A percentile compares a stretch with the other conserved stretches of the same genome.
These are phyloP conservation scores for Crithidia bombi DNA, from an alignment of 208 protist genomes.

Conservation along the genomic window DNA sequence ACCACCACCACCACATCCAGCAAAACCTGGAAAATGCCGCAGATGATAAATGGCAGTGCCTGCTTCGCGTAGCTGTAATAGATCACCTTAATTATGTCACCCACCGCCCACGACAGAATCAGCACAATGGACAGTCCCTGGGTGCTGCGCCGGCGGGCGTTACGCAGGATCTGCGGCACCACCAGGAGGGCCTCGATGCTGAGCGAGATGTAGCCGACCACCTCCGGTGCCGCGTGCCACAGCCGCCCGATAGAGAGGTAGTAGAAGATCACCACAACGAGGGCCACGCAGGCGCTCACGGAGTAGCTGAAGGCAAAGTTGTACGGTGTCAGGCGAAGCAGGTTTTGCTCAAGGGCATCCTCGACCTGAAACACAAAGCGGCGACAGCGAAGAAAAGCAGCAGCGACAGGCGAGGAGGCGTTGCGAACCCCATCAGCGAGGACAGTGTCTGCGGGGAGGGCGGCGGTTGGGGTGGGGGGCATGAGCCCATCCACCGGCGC, in stretches of 20 bases:
- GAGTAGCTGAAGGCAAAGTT: conserved; percentile 36
- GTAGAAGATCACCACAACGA: conserved; percentile 41
- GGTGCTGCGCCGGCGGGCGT: conserved; percentile 64
- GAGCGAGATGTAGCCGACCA: conserved; percentile 75
- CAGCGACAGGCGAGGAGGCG: not conserved
- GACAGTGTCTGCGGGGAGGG: not conserved
- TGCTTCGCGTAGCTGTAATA: conserved; percentile 69
- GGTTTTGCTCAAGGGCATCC: conserved; percentile 35
- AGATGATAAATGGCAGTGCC: conserved; percentile 74
- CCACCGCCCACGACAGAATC: conserved; percentile 69
- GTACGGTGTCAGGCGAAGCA: conserved; percentile 36
- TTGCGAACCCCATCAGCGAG: not conserved
- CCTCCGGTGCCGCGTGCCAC: conserved; percentile 9
- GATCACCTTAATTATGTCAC: conserved; percentile 73
- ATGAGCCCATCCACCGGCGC: not conserved
- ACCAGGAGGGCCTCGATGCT: conserved; percentile 71
- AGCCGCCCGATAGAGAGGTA: conserved; percentile 31
- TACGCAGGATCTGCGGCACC: conserved; percentile 79
- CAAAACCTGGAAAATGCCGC: conserved; percentile 60
- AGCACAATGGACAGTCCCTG: conserved; percentile 66
- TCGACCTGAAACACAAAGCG: conserved; percentile 35
- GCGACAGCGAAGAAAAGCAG: not conserved
- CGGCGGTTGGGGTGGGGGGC: not conserved
- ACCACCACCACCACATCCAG: conserved; percentile 69
- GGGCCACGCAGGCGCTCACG: conserved; percentile 11